Base-by-base conservation (phyloP, 805 yeast genomes). In the Ogataea kodamae region DNA sequence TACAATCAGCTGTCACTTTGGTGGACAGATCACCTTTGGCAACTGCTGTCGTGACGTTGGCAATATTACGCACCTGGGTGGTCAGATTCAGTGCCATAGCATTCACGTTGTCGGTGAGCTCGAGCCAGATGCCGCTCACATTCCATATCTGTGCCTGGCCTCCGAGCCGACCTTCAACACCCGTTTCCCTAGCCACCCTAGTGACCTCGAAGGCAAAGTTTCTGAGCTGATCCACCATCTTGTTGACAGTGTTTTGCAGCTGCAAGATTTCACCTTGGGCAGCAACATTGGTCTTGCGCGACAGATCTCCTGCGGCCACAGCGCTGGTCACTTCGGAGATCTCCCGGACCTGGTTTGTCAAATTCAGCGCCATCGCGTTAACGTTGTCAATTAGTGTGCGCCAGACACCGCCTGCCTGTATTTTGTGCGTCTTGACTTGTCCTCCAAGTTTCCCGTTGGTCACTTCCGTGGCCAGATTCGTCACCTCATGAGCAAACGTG, bases 391-490 rank as follows among this genome's bases (percentile, higher is more conserved):
- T 81, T 40, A 86, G 72, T 18, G 82, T 78, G 52, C 86, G 75
- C 95, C 95, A 86, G 32, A 83, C 81, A 12, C 96, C 96, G 6
- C 79, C 85, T 1, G 89, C 76, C n/a, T 89, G 90, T 33, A 78
- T 80, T 21, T 46, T 46, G 14, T 26, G 39, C 39, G 79, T 80
- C 43, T 80, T 82, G 24, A 90, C 94, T 54, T 83, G 92, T 22
- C 95, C 95, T 46, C 95, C 95, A 24, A 86, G 68, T 43, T 84
- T 84, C 47, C 96, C 96, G 49, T 84, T 83, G 18, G 95, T 90
- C 13, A 86, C 95, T 48, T 86, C 94, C 11, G 89, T 84, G 22
- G 95, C 92, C 16, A 86, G 84, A 40, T 85, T 77, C 22, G 88
- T 81, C 25, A 85, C 92, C 56, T 84, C 92, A 34, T 72, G 70